These are phyloP conservation scores for Kwoniella botswanensis DNA, from an alignment of 768 basidiomycete species.

Conservation along the genomic window DNA sequence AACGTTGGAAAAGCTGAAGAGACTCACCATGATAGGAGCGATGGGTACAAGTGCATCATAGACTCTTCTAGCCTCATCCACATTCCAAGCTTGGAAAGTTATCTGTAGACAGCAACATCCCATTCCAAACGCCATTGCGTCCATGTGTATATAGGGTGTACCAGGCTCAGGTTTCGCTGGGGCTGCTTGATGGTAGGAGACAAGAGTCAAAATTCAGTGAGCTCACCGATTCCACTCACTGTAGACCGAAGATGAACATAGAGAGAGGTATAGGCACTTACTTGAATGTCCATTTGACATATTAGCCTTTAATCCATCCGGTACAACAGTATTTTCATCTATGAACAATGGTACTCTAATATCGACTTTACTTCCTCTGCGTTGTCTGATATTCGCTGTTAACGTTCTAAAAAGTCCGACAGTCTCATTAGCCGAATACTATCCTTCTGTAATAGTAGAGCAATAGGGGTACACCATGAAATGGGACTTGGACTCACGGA, in stretches of 20 bases:
- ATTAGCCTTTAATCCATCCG: constrained; percentile 27
- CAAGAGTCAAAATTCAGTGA: no score
- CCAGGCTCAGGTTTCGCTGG: constrained; percentile 31
- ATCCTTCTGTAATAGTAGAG: no score
- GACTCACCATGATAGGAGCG: constrained; percentile 88
- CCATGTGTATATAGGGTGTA: constrained; percentile 82
- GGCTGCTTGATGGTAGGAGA: constrained; percentile 3
- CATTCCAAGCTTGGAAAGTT: constrained; percentile 95
- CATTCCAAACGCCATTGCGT: constrained; percentile 99
- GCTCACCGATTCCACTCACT: no score
- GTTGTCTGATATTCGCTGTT: constrained; percentile 91
- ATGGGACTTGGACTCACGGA: constrained; percentile 69
- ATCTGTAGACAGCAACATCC: constrained; percentile 97
- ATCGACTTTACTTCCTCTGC: constrained; percentile 90
- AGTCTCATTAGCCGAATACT: no score
- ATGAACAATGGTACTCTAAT: constrained; percentile 94
- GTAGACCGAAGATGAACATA: no score
- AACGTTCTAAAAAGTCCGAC: constrained; percentile 70
- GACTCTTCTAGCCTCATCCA: constrained; percentile 85
- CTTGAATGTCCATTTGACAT: constrained; percentile 80
- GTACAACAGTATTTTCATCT: constrained; percentile 70
- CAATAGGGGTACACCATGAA: no score
- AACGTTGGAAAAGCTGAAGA: background rate
- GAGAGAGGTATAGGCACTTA: constrained; percentile 56
- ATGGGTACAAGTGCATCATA: constrained; percentile 97